Percentiles rank a stretch among this genome's conserved stretches.
Conservation (phyloP, 192 early-diverging fungal species). For the Mortierella antarctica region DNA sequence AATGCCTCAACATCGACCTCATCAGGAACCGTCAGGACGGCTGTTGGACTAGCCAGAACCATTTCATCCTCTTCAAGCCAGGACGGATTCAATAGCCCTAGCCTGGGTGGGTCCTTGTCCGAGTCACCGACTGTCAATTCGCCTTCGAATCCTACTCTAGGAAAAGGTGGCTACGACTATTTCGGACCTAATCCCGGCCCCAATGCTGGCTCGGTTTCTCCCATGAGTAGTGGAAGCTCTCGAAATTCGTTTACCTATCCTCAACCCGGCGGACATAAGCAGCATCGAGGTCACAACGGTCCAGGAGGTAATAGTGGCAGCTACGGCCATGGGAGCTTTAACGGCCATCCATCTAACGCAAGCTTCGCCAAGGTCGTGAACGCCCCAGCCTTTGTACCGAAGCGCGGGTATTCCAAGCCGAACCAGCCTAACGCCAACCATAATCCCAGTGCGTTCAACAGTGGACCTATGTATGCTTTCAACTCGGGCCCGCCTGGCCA, state of each 20-base stretch:
- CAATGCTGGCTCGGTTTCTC: slow-evolving; percentile 36
- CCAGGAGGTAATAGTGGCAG: background rate
- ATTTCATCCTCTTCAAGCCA: slow-evolving; percentile 46
- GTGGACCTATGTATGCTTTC: slow-evolving; percentile 1
- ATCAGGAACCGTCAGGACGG: slow-evolving; percentile 8
- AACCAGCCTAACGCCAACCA: background rate
- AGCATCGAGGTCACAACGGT: slow-evolving; percentile 7
- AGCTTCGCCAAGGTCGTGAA: slow-evolving; percentile 31
- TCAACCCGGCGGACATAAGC: slow-evolving; percentile 18
- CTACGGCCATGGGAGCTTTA: slow-evolving; percentile 2
- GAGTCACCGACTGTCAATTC: slow-evolving; percentile 40
- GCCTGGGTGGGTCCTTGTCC: slow-evolving; percentile 9
- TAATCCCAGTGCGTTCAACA: slow-evolving; percentile 6
- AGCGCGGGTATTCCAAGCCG: slow-evolving; percentile 25
- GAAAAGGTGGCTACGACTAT: slow-evolving; percentile 32
- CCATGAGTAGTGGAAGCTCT: slow-evolving; percentile 35
- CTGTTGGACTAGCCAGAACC: slow-evolving; percentile 29
- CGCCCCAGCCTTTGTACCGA: slow-evolving; percentile 17
- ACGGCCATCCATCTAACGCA: slow-evolving; percentile 1
- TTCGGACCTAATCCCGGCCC: slow-evolving; percentile 26
- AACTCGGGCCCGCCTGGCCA: slow-evolving; percentile 8
- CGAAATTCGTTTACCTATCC: slow-evolving; percentile 22
- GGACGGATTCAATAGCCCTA: slow-evolving; percentile 43
- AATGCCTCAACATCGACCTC: slow-evolving; percentile 25
- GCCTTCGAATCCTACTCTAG: slow-evolving; percentile 8